Evolutionary conservation across 148 eudicot genomes (phyloP), one percentile per base, ranked within the genome.

Genomic region (Rhododendron henanense): DNA sequence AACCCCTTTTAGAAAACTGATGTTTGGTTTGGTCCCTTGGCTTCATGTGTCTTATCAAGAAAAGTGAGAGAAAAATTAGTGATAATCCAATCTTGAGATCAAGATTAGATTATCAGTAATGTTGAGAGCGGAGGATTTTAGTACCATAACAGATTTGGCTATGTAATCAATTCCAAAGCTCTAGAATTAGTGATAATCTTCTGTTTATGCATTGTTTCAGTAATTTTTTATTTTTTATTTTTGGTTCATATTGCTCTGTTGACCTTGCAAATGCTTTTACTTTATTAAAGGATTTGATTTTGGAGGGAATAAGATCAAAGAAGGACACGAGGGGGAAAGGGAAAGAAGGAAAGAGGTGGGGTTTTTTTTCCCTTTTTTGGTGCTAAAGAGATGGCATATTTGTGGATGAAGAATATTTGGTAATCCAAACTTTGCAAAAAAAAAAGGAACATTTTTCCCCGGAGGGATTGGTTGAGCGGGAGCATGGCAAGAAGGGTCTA

Each of bases 261-360:
- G 65, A 31, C 81, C 73, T 51, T 84, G 76, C 83, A 85, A 55
- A 79, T 47, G 48, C 47, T 63, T 79, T 28, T 44, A 47, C 65
- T 85, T 85, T 19, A 65, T n/a, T 7, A 14, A 81, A 78, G 82
- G 28, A 10, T 25, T 73, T 39, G 73, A 71, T 71, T 86, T 81
- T 23, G 18, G 65, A 65, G 84, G 84, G 84, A 86, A 86, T 86
- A 69, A 13, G 31, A 50, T 73, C 3, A 81, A 83, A 67, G 79
- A 61, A 85, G 44, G 33, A 85, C 53, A 37, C 35, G 75, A 80
- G 25, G 59, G 77, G 11, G 28, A 55, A 67, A 47, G 16, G 41
- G 57, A 33, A 10, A 73, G 4, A 67, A 14, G 37, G 69, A 82
- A 83, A 47, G 50, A 78, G n/a, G 61, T 39, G 55, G 53, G 10